phyloP scores from a whole-genome alignment of 768 basidiomycete genomes.

The Piloderma croceum region DNA sequence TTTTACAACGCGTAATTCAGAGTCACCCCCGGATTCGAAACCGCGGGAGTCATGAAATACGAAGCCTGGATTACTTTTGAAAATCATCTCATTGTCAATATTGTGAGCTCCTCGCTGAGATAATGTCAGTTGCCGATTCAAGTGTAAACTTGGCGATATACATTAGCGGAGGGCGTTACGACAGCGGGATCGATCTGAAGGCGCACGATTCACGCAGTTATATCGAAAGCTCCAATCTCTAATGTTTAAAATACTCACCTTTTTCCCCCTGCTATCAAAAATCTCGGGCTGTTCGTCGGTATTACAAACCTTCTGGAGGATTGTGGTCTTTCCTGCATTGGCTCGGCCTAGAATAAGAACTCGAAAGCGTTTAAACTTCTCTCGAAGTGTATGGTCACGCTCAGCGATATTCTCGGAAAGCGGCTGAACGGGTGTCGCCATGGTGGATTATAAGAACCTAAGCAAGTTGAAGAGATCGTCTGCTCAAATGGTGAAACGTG shows the following conservation, averaged over 20 bases:
- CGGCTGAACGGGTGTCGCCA: too few species aligned
- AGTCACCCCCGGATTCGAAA: constrained; percentile 17
- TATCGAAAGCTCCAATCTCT: too few species aligned
- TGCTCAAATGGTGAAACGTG: too few species aligned
- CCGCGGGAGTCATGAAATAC: constrained; percentile 25
- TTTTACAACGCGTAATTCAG: constrained; percentile 7
- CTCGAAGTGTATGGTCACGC: constrained; percentile 4
- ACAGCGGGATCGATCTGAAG: not conserved
- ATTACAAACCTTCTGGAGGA: constrained; percentile 23
- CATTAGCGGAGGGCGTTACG: not conserved
- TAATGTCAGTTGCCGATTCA: too few species aligned
- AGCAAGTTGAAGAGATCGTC: too few species aligned
- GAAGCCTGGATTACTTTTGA: constrained; percentile 19
- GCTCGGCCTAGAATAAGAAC: constrained; percentile 27
- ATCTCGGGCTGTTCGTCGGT: constrained; percentile 20
- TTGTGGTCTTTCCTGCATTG: constrained; percentile 29
- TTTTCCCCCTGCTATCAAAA: constrained; percentile 13
- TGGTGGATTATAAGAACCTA: too few species aligned
- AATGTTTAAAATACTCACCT: constrained; percentile 11
- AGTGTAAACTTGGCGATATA: too few species aligned
- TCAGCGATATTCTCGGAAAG: too few species aligned
- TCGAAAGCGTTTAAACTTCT: constrained; percentile 18
- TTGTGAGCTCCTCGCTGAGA: constrained; percentile 21
- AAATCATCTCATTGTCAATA: constrained; percentile 17
- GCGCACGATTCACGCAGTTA: too few species aligned